Evolutionary conservation across 352 stramenopile genomes (phyloP), one percentile per base, ranked within the genome.

Genomic region (Pelagophyceae sp.): DNA sequence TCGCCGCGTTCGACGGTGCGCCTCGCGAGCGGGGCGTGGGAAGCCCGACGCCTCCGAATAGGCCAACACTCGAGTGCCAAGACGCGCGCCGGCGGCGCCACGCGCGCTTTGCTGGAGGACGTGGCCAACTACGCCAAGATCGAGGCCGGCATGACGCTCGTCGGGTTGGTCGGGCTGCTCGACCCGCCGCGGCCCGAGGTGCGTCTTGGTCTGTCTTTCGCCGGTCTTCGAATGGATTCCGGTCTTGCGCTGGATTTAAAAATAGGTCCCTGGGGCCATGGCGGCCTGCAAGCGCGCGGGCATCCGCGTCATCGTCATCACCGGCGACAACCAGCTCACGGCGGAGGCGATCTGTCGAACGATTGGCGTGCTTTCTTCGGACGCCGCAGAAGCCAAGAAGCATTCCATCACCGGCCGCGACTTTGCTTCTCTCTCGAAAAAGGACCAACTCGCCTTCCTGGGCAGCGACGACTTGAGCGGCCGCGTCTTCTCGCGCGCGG

Each of bases 271-370:
- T 3, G 87, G 93, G 0, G 97, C 95, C 83, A 99, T 99, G 81
- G 84, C 90, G 70, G 89, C 88, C 79, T 99, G 95, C 84, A 87
- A 94, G 75, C 89, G 90, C n/a, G 96, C 96, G 2, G 96, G 96
- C 45, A 97, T 99, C 77, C 90, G 96, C 64, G 95, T 99, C 19
- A 98, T 99, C 64, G 96, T 99, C 82, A 99, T 99, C 79, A 99
- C 96, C 15, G 97, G 97, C 63, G 97, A 99, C 89, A 96, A 96
- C 82, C 94, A 96, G 83, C 86, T 97, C 65, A 99, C 97, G 61
- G 97, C 96, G 11, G 87, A 98, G 75, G 97, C 95, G 72, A 98
- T 99, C 71, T 95, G 94, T 0, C 86, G 85, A 40, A 88, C 98
- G 80, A 97, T 95, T 80, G 95, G 95, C 35, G 98, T 99, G 84